These are phyloP conservation scores for Alternaria rosae DNA, from an alignment of 2,329 filamentous ascomycete species.

Conservation along the genomic window DNA sequence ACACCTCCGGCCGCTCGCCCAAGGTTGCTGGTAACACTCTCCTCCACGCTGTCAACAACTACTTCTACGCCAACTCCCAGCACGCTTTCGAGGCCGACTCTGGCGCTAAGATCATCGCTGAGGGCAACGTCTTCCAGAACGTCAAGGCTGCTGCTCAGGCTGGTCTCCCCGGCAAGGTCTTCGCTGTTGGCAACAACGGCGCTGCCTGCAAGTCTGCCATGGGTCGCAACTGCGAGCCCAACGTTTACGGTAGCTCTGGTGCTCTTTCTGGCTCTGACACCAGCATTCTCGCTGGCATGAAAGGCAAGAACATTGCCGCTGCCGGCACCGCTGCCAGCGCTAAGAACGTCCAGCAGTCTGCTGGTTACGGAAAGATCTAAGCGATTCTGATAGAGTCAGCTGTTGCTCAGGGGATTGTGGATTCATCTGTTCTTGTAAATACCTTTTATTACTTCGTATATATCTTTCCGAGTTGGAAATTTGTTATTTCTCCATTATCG, in stretches of 20 bases:
- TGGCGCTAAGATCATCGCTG: conserved; percentile 57
- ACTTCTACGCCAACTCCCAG: conserved; percentile 62
- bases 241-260: conserved; percentile 48
- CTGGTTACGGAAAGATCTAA: conserved; percentile 37
- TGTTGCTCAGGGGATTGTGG: not conserved
- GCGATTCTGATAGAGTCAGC: not conserved
- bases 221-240: conserved; percentile 60
- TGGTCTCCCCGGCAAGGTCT: conserved; percentile 53
- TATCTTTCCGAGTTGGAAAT: not conserved
- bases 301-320: conserved; percentile 61
- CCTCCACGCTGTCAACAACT: conserved; percentile 69
- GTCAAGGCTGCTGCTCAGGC: conserved; percentile 53
- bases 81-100: conserved; percentile 64
- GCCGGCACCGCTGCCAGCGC: conserved; percentile 38
- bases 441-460: not conserved
- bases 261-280: conserved; percentile 50
- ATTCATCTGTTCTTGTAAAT: conserved; percentile 3
- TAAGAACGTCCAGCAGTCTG: conserved; percentile 30
- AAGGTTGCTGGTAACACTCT: conserved; percentile 65
- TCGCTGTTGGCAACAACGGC: conserved; percentile 50
- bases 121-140: conserved; percentile 67
- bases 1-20: conserved; percentile 64
- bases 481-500: not conserved
- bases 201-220: conserved; percentile 55
- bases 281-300: conserved; percentile 60